Evolutionary conservation across 192 early-diverging fungal species (phyloP), one percentile per base, ranked within the genome.

Genomic region (Rhizophagus prolifer): DNA sequence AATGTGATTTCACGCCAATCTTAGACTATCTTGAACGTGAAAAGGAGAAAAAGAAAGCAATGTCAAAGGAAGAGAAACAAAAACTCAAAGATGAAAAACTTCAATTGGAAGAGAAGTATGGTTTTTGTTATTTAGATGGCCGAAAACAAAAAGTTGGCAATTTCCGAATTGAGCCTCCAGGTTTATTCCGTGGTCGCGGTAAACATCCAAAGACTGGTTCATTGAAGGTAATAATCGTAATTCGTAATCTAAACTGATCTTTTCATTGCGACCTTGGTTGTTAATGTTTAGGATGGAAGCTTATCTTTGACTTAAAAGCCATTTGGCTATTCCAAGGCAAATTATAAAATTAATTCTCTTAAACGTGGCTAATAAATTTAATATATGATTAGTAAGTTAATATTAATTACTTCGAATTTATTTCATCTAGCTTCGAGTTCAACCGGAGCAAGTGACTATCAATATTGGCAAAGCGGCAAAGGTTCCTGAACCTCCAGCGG

Each of bases 71-170:
- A 36, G 92, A 99, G 70, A 99, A 98, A 84, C 86, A 88, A 75
- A 88, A 82, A 62, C 67, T 87, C 58, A 98, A 97, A 81, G 84
- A 90, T 54, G 91, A 91, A 74, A 93, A 93, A 72, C 19, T 66
- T 41, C 79, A 75, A 59, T 46, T 94, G 9, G 96, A 99, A 59
- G 92, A 92, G 28, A 85, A 82, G n/a, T 99, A 90, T 79, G 88
- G 90, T 14, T 86, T 79, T 79, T 94, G 93, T 72, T 41, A 85
- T 25, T 79, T 99, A 13, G 94, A 99, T 79, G 95, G 95, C 2
- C 88, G 95, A 28, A 96, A 94, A 79, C 96, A 99, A 83, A 97
- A 98, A 80, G 93, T 99, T 47, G 97, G 97, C 25, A 98, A 98
- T 86, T 99, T 92, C 83, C 82, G 95, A 26, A 97, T 98, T 81